Percentiles rank a stretch among this genome's conserved stretches.
Evolutionary conservation across 306 rosid genomes (phyloP).

Genomic region (Pyrus pyrifolia): DNA sequence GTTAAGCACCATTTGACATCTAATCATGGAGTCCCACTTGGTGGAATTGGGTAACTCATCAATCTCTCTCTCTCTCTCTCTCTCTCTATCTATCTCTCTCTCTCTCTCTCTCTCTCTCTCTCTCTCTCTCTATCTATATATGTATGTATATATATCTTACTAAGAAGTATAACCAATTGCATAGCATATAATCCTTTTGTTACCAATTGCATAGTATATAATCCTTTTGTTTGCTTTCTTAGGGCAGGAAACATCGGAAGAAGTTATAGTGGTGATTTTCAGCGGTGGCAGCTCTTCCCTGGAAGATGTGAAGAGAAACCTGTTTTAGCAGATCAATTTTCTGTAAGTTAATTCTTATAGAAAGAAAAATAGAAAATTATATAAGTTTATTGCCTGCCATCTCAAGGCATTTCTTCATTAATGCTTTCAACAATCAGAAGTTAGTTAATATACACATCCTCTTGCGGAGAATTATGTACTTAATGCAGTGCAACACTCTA

Average conservation of each 20-base stretch:
- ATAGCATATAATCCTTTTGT: neutral
- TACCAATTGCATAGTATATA: neutral
- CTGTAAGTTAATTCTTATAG: slow-evolving; percentile 43
- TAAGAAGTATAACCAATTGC: neutral
- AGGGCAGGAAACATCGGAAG: slow-evolving; percentile 95
- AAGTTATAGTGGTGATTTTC: slow-evolving; percentile 79
- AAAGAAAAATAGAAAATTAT: slow-evolving; percentile 11
- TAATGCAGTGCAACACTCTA: neutral
- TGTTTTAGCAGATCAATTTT: slow-evolving; percentile 85
- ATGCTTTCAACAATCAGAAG: neutral
- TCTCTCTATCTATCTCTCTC: neutral
- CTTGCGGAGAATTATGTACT: neutral
- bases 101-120: neutral
- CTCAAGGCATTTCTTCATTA: slow-evolving; percentile 10
- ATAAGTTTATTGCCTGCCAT: slow-evolving; percentile 30
- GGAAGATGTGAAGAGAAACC: slow-evolving; percentile 69
- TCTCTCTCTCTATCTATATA: neutral
- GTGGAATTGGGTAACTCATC: slow-evolving; percentile 78
- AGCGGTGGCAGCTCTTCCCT: slow-evolving; percentile 90
- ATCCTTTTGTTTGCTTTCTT: slow-evolving; percentile 12
- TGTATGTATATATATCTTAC: too few relatives aligned
- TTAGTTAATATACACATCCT: neutral
- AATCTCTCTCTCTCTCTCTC: neutral
- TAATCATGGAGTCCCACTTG: slow-evolving; percentile 76
- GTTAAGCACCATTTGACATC: slow-evolving; percentile 45